These are phyloP conservation scores for Coemansia sp. DNA, from an alignment of 192 early-diverging fungal genomes.

Conservation along the genomic window DNA sequence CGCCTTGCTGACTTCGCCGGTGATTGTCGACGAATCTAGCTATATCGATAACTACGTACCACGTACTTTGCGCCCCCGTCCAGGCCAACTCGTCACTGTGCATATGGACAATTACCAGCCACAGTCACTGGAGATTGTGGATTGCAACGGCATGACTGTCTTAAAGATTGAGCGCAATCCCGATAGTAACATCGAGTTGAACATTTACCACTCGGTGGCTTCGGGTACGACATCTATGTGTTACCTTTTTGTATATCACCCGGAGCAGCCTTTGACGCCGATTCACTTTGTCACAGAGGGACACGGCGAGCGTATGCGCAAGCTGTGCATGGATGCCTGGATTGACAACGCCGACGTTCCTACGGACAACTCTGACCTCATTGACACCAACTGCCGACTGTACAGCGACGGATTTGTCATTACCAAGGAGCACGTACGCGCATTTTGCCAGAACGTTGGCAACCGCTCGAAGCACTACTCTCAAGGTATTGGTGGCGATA, in stretches of 20 bases:
- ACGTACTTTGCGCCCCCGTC: constrained; percentile 64
- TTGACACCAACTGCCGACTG: background rate
- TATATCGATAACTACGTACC: constrained; percentile 63
- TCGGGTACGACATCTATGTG: background rate
- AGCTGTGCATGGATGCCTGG: constrained; percentile 13
- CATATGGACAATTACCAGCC: background rate
- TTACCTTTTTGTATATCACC: constrained; percentile 5
- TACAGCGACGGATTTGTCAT: constrained; percentile 11
- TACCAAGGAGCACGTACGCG: constrained; percentile 81
- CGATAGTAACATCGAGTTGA: background rate
- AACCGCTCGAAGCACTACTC: constrained; percentile 62
- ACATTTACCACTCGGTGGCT: background rate
- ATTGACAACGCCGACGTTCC: constrained; percentile 11
- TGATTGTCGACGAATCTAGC: constrained; percentile 73
- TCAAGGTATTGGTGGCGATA: constrained; percentile 49
- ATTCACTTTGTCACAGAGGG: constrained; percentile 13
- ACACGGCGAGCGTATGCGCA: background rate
- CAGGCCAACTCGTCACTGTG: constrained; percentile 49
- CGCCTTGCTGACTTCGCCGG: constrained; percentile 69
- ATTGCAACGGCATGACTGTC: background rate
- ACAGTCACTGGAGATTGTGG: constrained; percentile 24
- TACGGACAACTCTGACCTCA: background rate
- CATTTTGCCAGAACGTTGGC: constrained; percentile 69
- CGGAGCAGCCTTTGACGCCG: constrained; percentile 12
- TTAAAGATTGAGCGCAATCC: background rate